Conservation (phyloP, 345 rosid species). For the Eucalyptus cloeziana region DNA sequence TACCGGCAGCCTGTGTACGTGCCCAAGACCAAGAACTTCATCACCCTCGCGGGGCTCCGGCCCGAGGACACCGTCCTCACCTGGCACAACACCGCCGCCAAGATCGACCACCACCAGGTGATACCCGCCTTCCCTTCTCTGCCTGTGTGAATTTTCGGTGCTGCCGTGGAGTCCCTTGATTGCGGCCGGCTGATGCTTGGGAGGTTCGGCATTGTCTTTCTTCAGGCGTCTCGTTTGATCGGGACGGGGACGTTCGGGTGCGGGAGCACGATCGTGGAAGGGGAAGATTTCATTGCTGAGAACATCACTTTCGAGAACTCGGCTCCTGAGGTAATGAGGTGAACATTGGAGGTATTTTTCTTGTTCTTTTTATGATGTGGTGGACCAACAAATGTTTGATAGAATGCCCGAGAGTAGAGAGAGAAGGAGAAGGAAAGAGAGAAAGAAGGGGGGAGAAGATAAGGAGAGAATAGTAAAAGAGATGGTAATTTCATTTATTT, state of each 20-base stretch:
- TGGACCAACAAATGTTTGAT: neutral
- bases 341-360: neutral
- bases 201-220: neutral
- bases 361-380: neutral
- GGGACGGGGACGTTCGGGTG: constrained; percentile 94
- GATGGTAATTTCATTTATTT: neutral
- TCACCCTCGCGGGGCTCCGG: constrained; percentile 66
- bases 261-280: constrained; percentile 87
- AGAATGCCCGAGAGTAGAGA: neutral
- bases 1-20: constrained; percentile 79
- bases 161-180: neutral
- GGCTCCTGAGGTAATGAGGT: constrained; percentile 51
- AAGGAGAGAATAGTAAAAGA: neutral
- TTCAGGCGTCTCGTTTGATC: constrained; percentile 18
- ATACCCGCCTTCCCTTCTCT: neutral
- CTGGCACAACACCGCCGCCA: constrained; percentile 82
- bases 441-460: neutral
- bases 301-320: constrained; percentile 95
- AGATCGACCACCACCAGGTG: constrained; percentile 90
- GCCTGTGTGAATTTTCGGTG: neutral
- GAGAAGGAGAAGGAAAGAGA: neutral
- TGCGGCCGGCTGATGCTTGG: neutral
- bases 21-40: constrained; percentile 84
- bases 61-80: constrained; percentile 70
- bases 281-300: constrained; percentile 93